These are phyloP conservation scores for Plasmodium chabaudi DNA, from an alignment of 169 alveolate genomes.

Conservation along the genomic window DNA sequence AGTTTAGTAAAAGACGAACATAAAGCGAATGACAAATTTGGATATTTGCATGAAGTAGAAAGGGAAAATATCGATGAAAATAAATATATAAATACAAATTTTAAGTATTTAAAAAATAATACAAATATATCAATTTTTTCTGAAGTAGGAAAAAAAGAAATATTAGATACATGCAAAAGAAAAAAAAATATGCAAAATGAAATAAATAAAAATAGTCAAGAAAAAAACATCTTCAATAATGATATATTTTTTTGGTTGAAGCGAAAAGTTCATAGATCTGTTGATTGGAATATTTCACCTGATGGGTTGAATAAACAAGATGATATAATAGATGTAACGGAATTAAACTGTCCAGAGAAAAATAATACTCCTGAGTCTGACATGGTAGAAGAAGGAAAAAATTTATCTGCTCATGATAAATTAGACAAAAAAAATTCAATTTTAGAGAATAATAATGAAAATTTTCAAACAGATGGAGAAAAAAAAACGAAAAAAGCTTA, in stretches of 20 bases:
- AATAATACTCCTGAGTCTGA: neutral
- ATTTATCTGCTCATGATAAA: too few relatives aligned
- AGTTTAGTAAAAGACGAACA: neutral
- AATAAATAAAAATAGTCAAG: slow-evolving; percentile 65
- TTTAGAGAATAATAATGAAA: neutral
- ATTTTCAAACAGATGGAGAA: neutral
- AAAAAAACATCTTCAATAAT: slow-evolving; percentile 36
- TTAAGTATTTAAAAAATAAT: neutral
- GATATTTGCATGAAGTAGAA: slow-evolving; percentile 50
- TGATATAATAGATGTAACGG: slow-evolving; percentile 61
- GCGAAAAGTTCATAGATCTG: slow-evolving; percentile 67
- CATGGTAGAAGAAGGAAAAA: neutral
- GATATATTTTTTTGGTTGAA: slow-evolving; percentile 71
- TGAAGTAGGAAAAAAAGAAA: slow-evolving; percentile 64
- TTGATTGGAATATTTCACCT: slow-evolving; percentile 43
- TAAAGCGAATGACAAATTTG: neutral
- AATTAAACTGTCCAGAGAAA: neutral
- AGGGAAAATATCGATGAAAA: slow-evolving; percentile 23
- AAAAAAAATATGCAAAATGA: slow-evolving; percentile 62
- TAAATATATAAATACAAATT: neutral
- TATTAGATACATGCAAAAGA: slow-evolving; percentile 53
- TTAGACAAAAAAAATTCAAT: neutral
- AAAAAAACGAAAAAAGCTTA: neutral
- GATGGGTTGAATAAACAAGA: neutral
- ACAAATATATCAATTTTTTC: slow-evolving; percentile 60